Evolutionary conservation across 306 rosid genomes (phyloP), one percentile per base, ranked within the genome.

Genomic region (Echinosophora koreensis): DNA sequence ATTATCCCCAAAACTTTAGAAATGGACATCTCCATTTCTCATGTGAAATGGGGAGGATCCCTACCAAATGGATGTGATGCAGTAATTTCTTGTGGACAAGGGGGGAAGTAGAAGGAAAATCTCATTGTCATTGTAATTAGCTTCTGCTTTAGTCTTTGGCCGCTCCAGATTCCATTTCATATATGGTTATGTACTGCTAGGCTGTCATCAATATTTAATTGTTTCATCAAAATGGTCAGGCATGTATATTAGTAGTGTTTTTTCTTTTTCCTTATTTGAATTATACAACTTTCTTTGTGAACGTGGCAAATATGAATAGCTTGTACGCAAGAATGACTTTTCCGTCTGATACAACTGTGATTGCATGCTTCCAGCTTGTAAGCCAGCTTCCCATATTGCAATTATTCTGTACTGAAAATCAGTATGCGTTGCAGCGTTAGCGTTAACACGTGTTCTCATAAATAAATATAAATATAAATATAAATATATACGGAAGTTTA

Each of bases 81-180:
- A 44, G 10, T 44, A 44, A 11, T 44, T 44, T 9, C 1, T 44
- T 0, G 50, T 5, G 57, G 80, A 42, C 64, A 49, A 6, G 38
- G 52, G 56, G 72, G 74, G 57, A 82, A 60, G 63, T 38, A 11
- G 71, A 74, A 83, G 77, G 51, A 30, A 77, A 74, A 77, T 41
- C 81, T 75, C 71, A 32, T 69, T 64, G 70, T 81, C 87, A 66
- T 77, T 89, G 97, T 89, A 89, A 87, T 82, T 91, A 83, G 79
- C 85, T 82, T 83, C 41, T 74, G 38, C 28, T 51, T 11, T 38
- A 12, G 68, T 46, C 74, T 75, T 62, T 18, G 1, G 39, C 63
- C 32, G 64, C 57, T 75, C 55, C 71, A 74, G 62, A 12, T 59
- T 66, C 74, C 38, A 47, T 74, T 85, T 77, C 61, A 56, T 72